These are phyloP conservation scores for Ajuga chamaepitys DNA, from an alignment of 257 asterid species.

Conservation along the genomic window DNA sequence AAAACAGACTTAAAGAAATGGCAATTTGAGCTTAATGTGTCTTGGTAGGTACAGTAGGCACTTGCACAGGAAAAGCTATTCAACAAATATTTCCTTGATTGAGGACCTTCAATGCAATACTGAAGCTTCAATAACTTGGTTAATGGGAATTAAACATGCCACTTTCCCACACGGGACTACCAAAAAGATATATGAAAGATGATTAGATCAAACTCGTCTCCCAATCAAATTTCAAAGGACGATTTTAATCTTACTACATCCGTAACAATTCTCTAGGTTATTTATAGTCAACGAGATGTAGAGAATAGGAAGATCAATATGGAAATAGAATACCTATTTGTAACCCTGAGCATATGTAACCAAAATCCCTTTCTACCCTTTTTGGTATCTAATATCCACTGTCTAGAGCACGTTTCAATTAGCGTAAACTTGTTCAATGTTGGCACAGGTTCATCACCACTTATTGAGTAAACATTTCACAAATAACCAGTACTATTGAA, in stretches of 20 bases:
- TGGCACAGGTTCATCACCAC: no score
- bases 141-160: not conserved
- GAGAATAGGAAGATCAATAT: not conserved
- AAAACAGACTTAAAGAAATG: not conserved
- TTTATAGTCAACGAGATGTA: not conserved
- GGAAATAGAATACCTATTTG: not conserved
- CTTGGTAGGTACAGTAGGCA: slow-evolving; percentile 11
- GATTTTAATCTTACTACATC: not conserved
- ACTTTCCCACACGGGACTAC: not conserved
- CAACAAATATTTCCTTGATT: not conserved
- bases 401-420: no score
- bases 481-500: not conserved
- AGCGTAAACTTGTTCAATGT: no score
- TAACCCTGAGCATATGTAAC: not conserved
- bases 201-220: not conserved
- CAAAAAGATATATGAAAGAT: not conserved
- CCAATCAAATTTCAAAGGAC: not conserved
- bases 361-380: not conserved
- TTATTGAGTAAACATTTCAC: no score
- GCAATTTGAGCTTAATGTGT: slow-evolving; percentile 1
- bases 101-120: not conserved
- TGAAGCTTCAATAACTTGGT: not conserved
- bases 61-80: not conserved
- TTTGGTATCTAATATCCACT: no score
- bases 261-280: not conserved